These are phyloP conservation scores for Celoporthe dispersa DNA, from an alignment of 2,329 filamentous ascomycete genomes.

Conservation along the genomic window DNA sequence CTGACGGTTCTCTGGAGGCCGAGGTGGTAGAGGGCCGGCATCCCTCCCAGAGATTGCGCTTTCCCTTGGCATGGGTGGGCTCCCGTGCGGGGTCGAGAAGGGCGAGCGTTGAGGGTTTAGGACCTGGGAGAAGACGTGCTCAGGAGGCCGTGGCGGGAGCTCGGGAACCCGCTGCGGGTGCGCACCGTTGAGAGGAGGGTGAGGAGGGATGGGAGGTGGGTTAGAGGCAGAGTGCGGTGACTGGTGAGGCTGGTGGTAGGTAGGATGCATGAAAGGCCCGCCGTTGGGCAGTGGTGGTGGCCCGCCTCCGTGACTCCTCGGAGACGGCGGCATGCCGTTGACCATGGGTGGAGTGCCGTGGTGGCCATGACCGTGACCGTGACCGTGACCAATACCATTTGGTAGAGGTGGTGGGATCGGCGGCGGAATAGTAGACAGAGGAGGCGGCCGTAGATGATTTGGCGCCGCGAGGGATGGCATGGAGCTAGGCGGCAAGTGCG, in stretches of 20 bases:
- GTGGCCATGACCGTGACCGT: slow-evolving; percentile 37
- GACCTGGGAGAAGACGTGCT: slow-evolving; percentile 45
- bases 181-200: slow-evolving; percentile 44
- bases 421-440: slow-evolving; percentile 46
- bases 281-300: slow-evolving; percentile 45
- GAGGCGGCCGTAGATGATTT: slow-evolving; percentile 53
- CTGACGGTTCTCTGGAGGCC: slow-evolving; percentile 47
- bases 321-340: slow-evolving; percentile 54
- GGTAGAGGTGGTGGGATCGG: slow-evolving; percentile 49
- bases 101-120: slow-evolving; percentile 41
- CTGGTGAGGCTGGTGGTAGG: slow-evolving; percentile 33
- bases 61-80: slow-evolving; percentile 51
- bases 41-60: slow-evolving; percentile 40
- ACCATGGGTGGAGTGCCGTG: slow-evolving; percentile 37
- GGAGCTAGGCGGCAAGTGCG: slow-evolving; percentile 32
- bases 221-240: slow-evolving; percentile 24
- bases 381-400: slow-evolving; percentile 43
- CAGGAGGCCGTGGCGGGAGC: slow-evolving; percentile 47
- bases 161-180: slow-evolving; percentile 48
- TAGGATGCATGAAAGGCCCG: slow-evolving; percentile 45
- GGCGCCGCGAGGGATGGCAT: slow-evolving; percentile 37
- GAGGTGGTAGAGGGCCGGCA: slow-evolving; percentile 38
- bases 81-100: slow-evolving; percentile 49
- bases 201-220: slow-evolving; percentile 39
- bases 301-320: slow-evolving; percentile 49